These are phyloP conservation scores for Closterium sp. DNA, from an alignment of 139 green algal genomes.

Conservation along the genomic window DNA sequence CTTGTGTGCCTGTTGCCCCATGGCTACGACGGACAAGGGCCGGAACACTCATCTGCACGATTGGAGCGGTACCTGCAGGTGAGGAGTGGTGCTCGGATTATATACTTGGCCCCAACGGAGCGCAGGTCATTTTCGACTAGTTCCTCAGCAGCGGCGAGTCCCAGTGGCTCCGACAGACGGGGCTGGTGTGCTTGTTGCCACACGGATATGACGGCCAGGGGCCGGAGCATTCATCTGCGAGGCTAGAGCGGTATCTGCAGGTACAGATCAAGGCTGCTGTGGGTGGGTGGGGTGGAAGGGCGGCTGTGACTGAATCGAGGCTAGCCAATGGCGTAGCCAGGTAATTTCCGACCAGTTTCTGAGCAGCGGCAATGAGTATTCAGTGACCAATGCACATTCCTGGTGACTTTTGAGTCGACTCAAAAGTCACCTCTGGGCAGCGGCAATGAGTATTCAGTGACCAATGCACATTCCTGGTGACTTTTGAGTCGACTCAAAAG, in stretches of 20 bases:
- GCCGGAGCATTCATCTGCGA: conserved; percentile 75
- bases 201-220: conserved; percentile 92
- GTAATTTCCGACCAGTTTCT: too few species aligned
- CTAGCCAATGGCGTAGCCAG: too few species aligned
- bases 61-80: conserved; percentile 76
- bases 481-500: too few species aligned
- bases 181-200: conserved; percentile 78
- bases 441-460: too few species aligned
- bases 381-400: too few species aligned
- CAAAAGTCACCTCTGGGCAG: too few species aligned
- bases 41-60: conserved; percentile 75
- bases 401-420: too few species aligned
- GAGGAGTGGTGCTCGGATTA: background rate
- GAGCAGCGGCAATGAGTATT: too few species aligned
- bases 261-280: background rate
- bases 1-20: conserved; percentile 83
- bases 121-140: conserved; percentile 81
- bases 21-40: conserved; percentile 90
- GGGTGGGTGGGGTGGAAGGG: conserved; percentile 32
- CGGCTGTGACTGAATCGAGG: too few species aligned
- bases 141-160: conserved; percentile 74
- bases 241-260: conserved; percentile 78
- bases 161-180: conserved; percentile 72
- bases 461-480: too few species aligned
- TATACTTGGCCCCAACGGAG: too few species aligned